phyloP scores from a whole-genome alignment of 148 eudicot species.

The Polygonum aviculare region DNA sequence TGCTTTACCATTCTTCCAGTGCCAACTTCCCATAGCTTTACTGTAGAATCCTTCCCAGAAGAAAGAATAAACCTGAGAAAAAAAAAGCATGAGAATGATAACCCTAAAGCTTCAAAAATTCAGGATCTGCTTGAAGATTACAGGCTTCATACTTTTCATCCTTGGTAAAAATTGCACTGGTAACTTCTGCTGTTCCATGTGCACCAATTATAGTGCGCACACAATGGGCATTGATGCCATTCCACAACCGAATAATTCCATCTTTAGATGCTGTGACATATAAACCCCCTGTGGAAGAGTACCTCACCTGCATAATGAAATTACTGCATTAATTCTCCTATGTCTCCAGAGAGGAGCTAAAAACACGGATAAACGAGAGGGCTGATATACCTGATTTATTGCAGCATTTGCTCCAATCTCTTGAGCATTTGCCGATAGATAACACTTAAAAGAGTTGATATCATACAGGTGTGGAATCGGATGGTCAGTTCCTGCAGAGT shows the following conservation, averaged over 20 bases:
- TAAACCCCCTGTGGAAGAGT: slow-evolving; percentile 70
- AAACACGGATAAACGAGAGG: neutral
- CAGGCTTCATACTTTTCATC: slow-evolving; percentile 47
- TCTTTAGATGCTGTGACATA: slow-evolving; percentile 92
- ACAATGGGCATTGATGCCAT: slow-evolving; percentile 68
- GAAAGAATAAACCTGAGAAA: slow-evolving; percentile 62
- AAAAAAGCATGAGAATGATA: neutral
- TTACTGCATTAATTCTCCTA: neutral
- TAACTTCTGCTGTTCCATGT: slow-evolving; percentile 66
- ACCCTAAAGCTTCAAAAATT: neutral
- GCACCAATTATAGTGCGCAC: slow-evolving; percentile 62
- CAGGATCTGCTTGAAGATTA: neutral
- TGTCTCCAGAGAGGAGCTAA: neutral
- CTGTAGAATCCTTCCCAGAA: slow-evolving; percentile 69
- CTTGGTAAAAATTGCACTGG: slow-evolving; percentile 65
- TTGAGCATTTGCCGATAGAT: slow-evolving; percentile 51
- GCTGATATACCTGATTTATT: slow-evolving; percentile 59
- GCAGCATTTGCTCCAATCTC: slow-evolving; percentile 53
- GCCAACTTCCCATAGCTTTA: slow-evolving; percentile 89
- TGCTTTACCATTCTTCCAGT: slow-evolving; percentile 86
- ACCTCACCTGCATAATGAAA: slow-evolving; percentile 48
- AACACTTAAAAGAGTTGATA: slow-evolving; percentile 78
- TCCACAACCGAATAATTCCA: slow-evolving; percentile 80
- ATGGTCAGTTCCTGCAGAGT: slow-evolving; percentile 77
- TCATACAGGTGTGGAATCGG: slow-evolving; percentile 74